Conservation (phyloP, 805 yeast genomes). For the Ogataea nitratoaversa region DNA sequence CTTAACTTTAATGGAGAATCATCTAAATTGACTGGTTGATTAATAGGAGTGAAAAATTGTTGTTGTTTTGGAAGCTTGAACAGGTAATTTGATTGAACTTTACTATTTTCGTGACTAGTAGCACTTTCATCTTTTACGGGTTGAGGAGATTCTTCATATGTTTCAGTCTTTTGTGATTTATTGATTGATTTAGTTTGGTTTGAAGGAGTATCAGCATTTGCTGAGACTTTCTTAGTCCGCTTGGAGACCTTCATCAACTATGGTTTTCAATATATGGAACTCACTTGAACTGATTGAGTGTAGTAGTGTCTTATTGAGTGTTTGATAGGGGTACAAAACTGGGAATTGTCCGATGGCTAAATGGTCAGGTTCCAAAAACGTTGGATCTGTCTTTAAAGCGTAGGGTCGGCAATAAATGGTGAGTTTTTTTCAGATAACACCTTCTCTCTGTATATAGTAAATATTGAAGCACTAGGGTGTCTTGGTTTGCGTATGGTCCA, state of each 20-base stretch:
- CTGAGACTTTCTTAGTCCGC: conserved; percentile 2
- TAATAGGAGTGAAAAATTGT: conserved; percentile 1
- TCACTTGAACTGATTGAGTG: no score
- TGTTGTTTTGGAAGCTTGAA: conserved; percentile 13
- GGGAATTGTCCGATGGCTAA: no score
- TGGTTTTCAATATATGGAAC: no score
- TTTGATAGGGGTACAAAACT: no score
- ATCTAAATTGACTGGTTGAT: conserved; percentile 3
- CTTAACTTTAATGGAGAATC: neutral
- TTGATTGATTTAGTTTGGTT: neutral
- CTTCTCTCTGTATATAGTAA: no score
- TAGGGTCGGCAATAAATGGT: no score
- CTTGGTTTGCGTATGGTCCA: no score
- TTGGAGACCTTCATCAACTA: conserved; percentile 6
- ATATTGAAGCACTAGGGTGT: no score
- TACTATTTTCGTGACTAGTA: neutral
- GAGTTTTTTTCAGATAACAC: no score
- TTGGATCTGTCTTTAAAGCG: no score
- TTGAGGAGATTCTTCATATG: neutral
- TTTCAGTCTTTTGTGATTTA: neutral
- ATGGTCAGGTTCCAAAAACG: no score
- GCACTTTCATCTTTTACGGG: neutral
- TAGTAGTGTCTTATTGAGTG: no score
- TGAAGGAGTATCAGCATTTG: neutral
- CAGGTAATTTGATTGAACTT: conserved; percentile 1